Evolutionary conservation across 2,329 filamentous ascomycete genomes (phyloP), one percentile per base, ranked within the genome.

Genomic region (Madurella mycetomatis): DNA sequence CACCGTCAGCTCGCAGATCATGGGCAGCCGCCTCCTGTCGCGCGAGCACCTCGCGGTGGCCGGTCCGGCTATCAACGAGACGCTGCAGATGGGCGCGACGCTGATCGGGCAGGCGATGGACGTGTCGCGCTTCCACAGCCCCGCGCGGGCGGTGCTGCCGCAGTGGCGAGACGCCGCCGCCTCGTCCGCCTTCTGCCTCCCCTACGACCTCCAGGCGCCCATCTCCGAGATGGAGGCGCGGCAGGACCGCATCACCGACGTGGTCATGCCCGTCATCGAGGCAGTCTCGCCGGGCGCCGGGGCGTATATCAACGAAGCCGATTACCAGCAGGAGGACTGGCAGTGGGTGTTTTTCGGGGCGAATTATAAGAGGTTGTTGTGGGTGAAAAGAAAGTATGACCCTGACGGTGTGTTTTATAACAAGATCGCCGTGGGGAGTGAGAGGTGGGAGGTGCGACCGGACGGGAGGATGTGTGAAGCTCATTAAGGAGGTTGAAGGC

Each of bases 131-230:
- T 57, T 55, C 42, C 48, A 55, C 45, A 16, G 18, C n/a, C 25
- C 47, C 47, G 62, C 64, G 16, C 71, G 73, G 47, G 56, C 72
- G 0, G 69, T 73, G 9, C 69, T 74, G 15, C 71, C 72, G 1
- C 64, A 65, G 7, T 74, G 71, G 71, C 64, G 72, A 4, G 60
- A 67, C 15, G 57, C 70, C 7, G 48, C 71, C 25, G 25, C 25
- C 25, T 25, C 32, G 48, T 70, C 7, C 64, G 68, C 55, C 60
- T 63, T 18, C 63, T 62, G 37, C 49, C 70, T 25, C 65, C 62
- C n/a, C 62, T 58, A 1, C 52, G 58, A 16, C 72, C 70, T 67
- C 41, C 55, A 59, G 34, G 70, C 64, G 64, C 68, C 68, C 57
- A 68, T 59, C 5, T 59, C 63, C 61, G 16, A 67, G 41, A 66